These are phyloP conservation scores for Pinus taeda DNA, from an alignment of 75 land plant genomes.

Conservation along the genomic window DNA sequence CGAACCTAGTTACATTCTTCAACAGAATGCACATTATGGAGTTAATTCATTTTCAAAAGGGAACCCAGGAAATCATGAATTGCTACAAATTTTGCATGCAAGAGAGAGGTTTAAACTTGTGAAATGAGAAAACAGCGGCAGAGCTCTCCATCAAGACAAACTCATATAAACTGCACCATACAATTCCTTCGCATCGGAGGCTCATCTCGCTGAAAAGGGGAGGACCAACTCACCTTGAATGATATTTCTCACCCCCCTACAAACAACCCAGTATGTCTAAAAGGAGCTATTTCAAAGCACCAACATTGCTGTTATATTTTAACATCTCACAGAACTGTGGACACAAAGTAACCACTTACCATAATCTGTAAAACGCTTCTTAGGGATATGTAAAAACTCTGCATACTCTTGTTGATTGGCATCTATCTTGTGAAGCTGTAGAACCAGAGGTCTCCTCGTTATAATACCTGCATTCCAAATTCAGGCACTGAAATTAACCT, in stretches of 20 bases:
- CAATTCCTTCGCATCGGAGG: not conserved
- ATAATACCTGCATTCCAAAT: constrained; percentile 24
- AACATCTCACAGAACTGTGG: not conserved
- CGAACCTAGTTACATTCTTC: too few relatives aligned
- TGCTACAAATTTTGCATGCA: not conserved
- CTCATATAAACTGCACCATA: not conserved
- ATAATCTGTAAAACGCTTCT: constrained; percentile 29
- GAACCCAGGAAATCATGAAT: too few relatives aligned
- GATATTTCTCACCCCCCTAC: not conserved
- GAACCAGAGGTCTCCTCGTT: constrained; percentile 36
- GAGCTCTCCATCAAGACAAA: not conserved
- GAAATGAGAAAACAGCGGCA: not conserved
- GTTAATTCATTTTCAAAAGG: too few relatives aligned
- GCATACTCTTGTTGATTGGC: constrained; percentile 24
- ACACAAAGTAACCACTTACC: constrained; percentile 7
- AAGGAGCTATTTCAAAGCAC: not conserved
- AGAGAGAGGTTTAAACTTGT: not conserved
- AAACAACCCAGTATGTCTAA: not conserved
- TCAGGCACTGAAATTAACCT: not conserved
- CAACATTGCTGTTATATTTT: not conserved
- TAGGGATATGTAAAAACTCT: constrained; percentile 33
- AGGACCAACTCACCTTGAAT: not conserved
- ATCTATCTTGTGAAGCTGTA: constrained; percentile 33
- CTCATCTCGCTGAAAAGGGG: not conserved
- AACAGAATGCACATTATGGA: too few relatives aligned